These are phyloP conservation scores for Boletus rubescentipes DNA, from an alignment of 768 basidiomycete genomes.

Conservation along the genomic window DNA sequence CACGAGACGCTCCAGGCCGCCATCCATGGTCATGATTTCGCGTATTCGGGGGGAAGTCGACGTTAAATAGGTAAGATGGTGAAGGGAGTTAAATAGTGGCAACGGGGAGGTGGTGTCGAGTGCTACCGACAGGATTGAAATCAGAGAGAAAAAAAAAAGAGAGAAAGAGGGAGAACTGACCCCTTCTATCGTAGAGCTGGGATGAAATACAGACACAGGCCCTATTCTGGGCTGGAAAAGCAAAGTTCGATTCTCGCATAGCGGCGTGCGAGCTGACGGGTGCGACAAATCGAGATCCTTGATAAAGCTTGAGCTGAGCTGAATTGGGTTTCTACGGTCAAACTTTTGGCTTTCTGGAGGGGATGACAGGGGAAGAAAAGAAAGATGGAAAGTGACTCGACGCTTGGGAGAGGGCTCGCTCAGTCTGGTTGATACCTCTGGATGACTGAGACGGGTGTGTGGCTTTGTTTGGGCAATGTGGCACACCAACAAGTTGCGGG, in stretches of 20 bases:
- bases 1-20: constrained; percentile 93
- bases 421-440: constrained; percentile 28
- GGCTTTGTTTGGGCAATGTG: constrained; percentile 31
- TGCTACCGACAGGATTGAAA: constrained; percentile 30
- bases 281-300: constrained; percentile 20
- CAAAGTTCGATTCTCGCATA: constrained; percentile 96
- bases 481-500: constrained; percentile 12
- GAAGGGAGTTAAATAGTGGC: constrained; percentile 89
- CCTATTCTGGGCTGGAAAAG: constrained; percentile 91
- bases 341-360: neutral
- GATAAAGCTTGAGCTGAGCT: constrained; percentile 1
- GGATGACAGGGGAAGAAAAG: constrained; percentile 5
- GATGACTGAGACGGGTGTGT: constrained; percentile 33
- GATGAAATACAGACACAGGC: constrained; percentile 94
- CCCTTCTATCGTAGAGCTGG: constrained; percentile 92
- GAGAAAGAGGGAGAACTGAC: constrained; percentile 44
- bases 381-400: constrained; percentile 17
- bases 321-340: neutral
- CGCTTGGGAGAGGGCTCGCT: constrained; percentile 13
- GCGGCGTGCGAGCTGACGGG: constrained; percentile 20
- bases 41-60: constrained; percentile 96
- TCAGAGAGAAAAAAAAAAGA: constrained; percentile 2
- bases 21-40: constrained; percentile 98
- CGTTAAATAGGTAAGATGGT: constrained; percentile 94
- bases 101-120: constrained; percentile 57